Evolutionary conservation across 306 rosid species (phyloP).

Genomic region (Vigna trinervia): DNA sequence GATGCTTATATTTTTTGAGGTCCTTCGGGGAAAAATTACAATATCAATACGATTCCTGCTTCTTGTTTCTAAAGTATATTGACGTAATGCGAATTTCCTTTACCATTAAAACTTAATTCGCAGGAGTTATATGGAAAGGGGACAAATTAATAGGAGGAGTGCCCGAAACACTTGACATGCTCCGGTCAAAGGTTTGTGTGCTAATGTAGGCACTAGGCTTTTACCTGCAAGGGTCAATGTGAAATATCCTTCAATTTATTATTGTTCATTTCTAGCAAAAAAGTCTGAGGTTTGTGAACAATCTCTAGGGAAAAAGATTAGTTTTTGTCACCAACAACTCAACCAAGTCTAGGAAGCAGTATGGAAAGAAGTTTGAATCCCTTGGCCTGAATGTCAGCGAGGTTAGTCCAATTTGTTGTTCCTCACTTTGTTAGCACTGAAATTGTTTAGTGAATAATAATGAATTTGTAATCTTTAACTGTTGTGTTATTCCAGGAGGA

Average conservation of each 20-base stretch:
- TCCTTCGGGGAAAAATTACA: neutral
- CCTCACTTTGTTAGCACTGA: slow-evolving; percentile 30
- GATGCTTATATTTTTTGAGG: neutral
- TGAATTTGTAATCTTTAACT: slow-evolving; percentile 20
- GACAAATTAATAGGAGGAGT: slow-evolving; percentile 94
- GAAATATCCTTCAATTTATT: neutral
- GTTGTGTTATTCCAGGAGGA: slow-evolving; percentile 72
- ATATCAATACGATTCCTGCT: neutral
- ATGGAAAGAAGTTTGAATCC: slow-evolving; percentile 96
- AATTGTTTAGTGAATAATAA: slow-evolving; percentile 15
- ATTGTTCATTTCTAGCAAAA: neutral
- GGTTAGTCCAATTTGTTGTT: slow-evolving; percentile 57
- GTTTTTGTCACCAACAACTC: slow-evolving; percentile 99
- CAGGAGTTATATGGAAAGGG: slow-evolving; percentile 99
- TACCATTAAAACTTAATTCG: slow-evolving; percentile 32
- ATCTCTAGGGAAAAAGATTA: slow-evolving; percentile 83
- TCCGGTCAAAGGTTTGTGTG: slow-evolving; percentile 83
- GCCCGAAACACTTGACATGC: slow-evolving; percentile 93
- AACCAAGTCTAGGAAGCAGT: slow-evolving; percentile 98
- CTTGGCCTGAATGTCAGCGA: slow-evolving; percentile 87
- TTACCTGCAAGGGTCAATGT: slow-evolving; percentile 31
- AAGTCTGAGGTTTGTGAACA: slow-evolving; percentile 22
- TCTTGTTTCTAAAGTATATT: slow-evolving; percentile 8
- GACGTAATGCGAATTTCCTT: slow-evolving; percentile 20
- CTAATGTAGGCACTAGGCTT: slow-evolving; percentile 35